Percentiles rank a stretch among this genome's conserved stretches.
phyloP scores from a whole-genome alignment of 2,329 filamentous ascomycete species.

The Fonsecaea nubica region DNA sequence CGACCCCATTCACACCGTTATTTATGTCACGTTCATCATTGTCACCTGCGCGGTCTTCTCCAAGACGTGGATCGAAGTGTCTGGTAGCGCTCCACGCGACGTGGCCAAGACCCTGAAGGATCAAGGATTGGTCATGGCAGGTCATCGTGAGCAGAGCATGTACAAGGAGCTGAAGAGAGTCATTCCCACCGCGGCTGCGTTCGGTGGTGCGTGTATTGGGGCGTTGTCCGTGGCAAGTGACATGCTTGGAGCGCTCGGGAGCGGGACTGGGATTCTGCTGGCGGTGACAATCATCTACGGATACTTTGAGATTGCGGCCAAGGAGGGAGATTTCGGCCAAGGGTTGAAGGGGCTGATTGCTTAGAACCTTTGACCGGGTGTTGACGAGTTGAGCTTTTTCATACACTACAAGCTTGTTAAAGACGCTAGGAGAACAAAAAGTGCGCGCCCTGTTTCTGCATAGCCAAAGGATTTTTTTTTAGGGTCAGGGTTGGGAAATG shows the following conservation, averaged over 20 bases:
- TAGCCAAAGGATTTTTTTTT: slow-evolving; percentile 19
- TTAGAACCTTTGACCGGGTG: slow-evolving; percentile 33
- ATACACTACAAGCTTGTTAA: not conserved
- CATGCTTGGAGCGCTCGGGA: slow-evolving; percentile 92
- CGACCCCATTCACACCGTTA: slow-evolving; percentile 93
- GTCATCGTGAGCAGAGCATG: slow-evolving; percentile 99
- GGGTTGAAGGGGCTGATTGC: slow-evolving; percentile 73
- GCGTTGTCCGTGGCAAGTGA: slow-evolving; percentile 94
- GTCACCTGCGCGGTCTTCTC: slow-evolving; percentile 97
- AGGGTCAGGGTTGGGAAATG: slow-evolving; percentile 6
- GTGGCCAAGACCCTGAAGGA: slow-evolving; percentile 99
- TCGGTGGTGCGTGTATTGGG: slow-evolving; percentile 98
- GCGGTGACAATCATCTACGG: slow-evolving; percentile 99
- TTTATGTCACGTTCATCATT: slow-evolving; percentile 98
- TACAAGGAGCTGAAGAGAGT: slow-evolving; percentile 99
- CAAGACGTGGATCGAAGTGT: slow-evolving; percentile 99
- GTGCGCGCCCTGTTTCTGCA: slow-evolving; percentile 22
- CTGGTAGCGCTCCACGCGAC: slow-evolving; percentile 94
- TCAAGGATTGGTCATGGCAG: slow-evolving; percentile 98
- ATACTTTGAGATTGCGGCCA: slow-evolving; percentile 99
- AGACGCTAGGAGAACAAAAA: slow-evolving; percentile 20
- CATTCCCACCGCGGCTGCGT: slow-evolving; percentile 96
- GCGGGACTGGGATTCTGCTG: slow-evolving; percentile 95
- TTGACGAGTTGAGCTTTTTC: slow-evolving; percentile 3
- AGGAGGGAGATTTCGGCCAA: slow-evolving; percentile 87